phyloP scores from a whole-genome alignment of 106 monocot species.

The Dioscorea dumetorum region DNA sequence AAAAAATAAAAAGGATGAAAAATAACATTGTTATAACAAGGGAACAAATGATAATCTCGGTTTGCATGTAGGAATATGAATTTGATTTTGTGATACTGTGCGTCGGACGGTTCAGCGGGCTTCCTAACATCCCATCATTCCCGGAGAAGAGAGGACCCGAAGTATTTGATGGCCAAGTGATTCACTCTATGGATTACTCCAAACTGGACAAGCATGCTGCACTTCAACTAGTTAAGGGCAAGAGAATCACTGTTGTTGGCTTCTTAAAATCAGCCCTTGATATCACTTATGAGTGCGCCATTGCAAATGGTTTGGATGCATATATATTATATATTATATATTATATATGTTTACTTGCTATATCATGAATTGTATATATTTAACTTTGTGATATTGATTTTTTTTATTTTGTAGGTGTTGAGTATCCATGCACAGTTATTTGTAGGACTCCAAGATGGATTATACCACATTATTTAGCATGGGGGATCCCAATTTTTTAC shows the following conservation, averaged over 20 bases:
- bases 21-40: too few species aligned
- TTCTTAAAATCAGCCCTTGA: conserved; percentile 50
- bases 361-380: too few species aligned
- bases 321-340: too few species aligned
- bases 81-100: conserved; percentile 53
- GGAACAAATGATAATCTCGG: too few species aligned
- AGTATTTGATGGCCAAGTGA: conserved; percentile 45
- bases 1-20: too few species aligned
- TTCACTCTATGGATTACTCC: conserved; percentile 57
- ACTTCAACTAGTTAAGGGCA: conserved; percentile 25
- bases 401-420: conserved; percentile 19
- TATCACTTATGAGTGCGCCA: conserved; percentile 43
- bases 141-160: conserved; percentile 44
- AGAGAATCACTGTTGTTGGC: conserved; percentile 49
- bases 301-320: conserved; percentile 36
- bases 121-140: conserved; percentile 50
- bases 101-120: conserved; percentile 46
- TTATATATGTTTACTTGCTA: neutral
- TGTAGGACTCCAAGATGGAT: conserved; percentile 42
- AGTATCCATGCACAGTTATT: conserved; percentile 54
- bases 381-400: too few species aligned
- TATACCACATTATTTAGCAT: conserved; percentile 20
- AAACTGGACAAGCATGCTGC: conserved; percentile 28
- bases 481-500: conserved; percentile 33
- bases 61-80: conserved; percentile 20